phyloP scores from a whole-genome alignment of 169 alveolate species.

The Eimeria mitis region DNA sequence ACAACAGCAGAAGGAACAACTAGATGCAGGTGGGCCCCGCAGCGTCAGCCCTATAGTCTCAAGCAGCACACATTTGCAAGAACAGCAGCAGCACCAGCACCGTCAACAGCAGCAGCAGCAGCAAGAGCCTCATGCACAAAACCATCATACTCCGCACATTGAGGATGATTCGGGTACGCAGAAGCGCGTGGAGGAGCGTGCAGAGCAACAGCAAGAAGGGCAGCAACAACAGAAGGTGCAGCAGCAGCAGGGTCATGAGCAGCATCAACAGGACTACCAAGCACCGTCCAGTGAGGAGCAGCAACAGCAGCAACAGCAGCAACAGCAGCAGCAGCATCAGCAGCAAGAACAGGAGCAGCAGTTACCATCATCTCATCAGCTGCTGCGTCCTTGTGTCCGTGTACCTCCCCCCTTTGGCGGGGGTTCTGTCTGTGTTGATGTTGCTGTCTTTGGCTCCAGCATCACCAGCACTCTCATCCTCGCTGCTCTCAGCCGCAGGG shows the following conservation, averaged over 20 bases:
- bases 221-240: neutral
- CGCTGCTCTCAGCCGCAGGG: constrained; percentile 65
- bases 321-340: neutral
- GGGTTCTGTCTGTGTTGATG: constrained; percentile 43
- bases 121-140: neutral
- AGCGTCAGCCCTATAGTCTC: neutral
- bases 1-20: neutral
- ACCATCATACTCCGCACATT: neutral
- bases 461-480: constrained; percentile 36
- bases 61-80: neutral
- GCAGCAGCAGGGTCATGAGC: neutral
- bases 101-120: neutral
- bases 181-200: neutral
- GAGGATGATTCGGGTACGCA: neutral
- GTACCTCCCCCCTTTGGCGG: constrained; percentile 49
- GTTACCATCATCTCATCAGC: neutral
- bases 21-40: neutral
- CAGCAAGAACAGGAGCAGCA: neutral
- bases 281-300: neutral
- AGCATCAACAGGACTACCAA: neutral
- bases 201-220: neutral
- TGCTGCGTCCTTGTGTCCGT: constrained; percentile 20
- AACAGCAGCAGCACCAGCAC: constrained; percentile 25
- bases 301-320: neutral
- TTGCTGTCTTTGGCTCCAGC: neutral